Base-by-base conservation (phyloP, 2,329 filamentous ascomycete genomes). In the Stagonosporopsis cucurbitacearum region DNA sequence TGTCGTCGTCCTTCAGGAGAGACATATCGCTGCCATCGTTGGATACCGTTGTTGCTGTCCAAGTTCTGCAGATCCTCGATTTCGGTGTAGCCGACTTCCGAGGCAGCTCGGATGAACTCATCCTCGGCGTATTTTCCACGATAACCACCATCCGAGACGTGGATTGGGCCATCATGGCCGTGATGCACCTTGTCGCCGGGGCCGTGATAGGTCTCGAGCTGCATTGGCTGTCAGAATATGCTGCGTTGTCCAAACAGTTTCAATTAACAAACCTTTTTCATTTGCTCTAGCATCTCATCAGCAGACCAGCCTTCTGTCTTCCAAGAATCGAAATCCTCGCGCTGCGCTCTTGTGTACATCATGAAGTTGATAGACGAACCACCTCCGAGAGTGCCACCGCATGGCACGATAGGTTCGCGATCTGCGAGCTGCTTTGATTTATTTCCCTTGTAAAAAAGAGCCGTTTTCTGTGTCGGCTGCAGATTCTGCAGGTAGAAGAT, bases 351-450 rank as follows among this genome's bases (percentile, higher is more conserved):
- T 2, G 77, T 78, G 60, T 81, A 81, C 70, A 71, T 70, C 74
- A 77, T 74, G 59, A 72, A 72, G 52, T 77, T 77, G 52, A 77
- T 77, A 0, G 72, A 74, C 20, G 68, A 72, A 6, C 86, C 86
- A 6, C 88, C 88, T 17, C 88, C 88, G 0, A 90, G 78, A 0
- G 84, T 81, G 22, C 80, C 79, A 47, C 78, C 79, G 12, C 66
- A 74, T 11, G 77, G 76, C 6, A 80, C 76, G 20, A 80, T 74
- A 2, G 73, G 74, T 51, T 78, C 76, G n/a, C 82, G 73, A 13
- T 77, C 76, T 41, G 76, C 79, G 2, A 85, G 75, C 20, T 81
- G 65, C 32, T 78, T 69, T 0, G 78, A 77, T 26, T 78, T 66
- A 36, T 80, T 80, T 3, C 76, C 76, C 59, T 82, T 76, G 67